phyloP scores from a whole-genome alignment of 1,284 basidiomycete genomes.

The Apiotrichum laibachii region DNA sequence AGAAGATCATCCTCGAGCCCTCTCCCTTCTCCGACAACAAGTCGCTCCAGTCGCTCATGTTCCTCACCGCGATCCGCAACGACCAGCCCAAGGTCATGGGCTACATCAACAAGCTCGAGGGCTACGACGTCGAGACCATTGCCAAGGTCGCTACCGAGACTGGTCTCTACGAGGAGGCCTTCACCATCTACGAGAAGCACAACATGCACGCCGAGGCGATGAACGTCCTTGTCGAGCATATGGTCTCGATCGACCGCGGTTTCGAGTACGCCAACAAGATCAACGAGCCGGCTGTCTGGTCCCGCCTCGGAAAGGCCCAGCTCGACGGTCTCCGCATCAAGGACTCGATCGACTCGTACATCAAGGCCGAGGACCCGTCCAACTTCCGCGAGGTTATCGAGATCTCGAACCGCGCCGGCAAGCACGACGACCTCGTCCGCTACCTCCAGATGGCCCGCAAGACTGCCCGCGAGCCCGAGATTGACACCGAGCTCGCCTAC shows the following conservation, averaged over 20 bases:
- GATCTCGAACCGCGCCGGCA: slow-evolving; percentile 91
- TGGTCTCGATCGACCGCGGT: slow-evolving; percentile 96
- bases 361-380: slow-evolving; percentile 94
- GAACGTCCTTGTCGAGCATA: slow-evolving; percentile 96
- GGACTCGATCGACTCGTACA: slow-evolving; percentile 98
- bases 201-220: slow-evolving; percentile 91
- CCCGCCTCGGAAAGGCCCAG: slow-evolving; percentile 96
- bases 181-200: slow-evolving; percentile 95
- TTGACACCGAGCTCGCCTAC: slow-evolving; percentile 95
- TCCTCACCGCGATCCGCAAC: slow-evolving; percentile 93
- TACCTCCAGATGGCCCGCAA: slow-evolving; percentile 99
- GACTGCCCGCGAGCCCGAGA: slow-evolving; percentile 91
- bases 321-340: slow-evolving; percentile 97
- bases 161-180: slow-evolving; percentile 92
- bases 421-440: slow-evolving; percentile 96
- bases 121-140: slow-evolving; percentile 93
- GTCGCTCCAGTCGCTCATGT: slow-evolving; percentile 88
- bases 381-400: slow-evolving; percentile 98
- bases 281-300: slow-evolving; percentile 96
- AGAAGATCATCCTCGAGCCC: slow-evolving; percentile 97
- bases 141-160: slow-evolving; percentile 97
- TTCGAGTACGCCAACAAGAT: slow-evolving; percentile 95
- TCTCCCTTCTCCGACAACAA: slow-evolving; percentile 98
- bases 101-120: slow-evolving; percentile 96
- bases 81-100: slow-evolving; percentile 98